phyloP scores from a whole-genome alignment of 2,329 filamentous ascomycete genomes.

The Fusarium nurragi region DNA sequence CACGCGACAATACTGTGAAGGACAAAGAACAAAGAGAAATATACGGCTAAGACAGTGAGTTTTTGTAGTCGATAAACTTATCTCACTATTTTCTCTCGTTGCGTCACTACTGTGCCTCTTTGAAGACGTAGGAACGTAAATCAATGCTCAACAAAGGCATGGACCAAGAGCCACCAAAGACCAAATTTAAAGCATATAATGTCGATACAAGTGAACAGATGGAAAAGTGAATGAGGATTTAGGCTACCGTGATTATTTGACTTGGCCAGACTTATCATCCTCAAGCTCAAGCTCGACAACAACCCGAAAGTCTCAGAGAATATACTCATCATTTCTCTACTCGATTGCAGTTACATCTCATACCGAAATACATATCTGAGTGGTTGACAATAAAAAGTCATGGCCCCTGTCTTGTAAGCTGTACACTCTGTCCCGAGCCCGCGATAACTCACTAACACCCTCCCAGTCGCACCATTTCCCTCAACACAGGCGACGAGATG shows the following conservation, averaged over 20 bases:
- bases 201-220: not conserved
- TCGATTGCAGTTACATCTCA: too few relatives aligned
- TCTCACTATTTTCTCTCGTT: too few relatives aligned
- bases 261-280: not conserved
- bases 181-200: not conserved
- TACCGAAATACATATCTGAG: not conserved
- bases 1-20: too few relatives aligned
- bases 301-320: not conserved
- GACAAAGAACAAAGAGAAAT: too few relatives aligned
- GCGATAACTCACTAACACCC: not conserved
- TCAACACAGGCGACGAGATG: conserved; percentile 82
- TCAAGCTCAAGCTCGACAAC: not conserved
- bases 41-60: too few relatives aligned
- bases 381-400: not conserved
- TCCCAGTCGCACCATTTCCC: conserved; percentile 62
- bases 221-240: not conserved
- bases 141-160: not conserved
- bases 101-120: not conserved
- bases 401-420: conserved; percentile 20
- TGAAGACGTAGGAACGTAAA: not conserved
- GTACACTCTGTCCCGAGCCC: not conserved
- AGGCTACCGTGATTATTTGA: not conserved
- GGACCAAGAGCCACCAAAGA: not conserved
- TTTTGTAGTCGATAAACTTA: too few relatives aligned
- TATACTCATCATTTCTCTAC: too few relatives aligned